A percentile compares a stretch with the other conserved stretches of the same genome.
Evolutionary conservation across 352 stramenopile species (phyloP).

Genomic region (Phytophthora pinifolia): DNA sequence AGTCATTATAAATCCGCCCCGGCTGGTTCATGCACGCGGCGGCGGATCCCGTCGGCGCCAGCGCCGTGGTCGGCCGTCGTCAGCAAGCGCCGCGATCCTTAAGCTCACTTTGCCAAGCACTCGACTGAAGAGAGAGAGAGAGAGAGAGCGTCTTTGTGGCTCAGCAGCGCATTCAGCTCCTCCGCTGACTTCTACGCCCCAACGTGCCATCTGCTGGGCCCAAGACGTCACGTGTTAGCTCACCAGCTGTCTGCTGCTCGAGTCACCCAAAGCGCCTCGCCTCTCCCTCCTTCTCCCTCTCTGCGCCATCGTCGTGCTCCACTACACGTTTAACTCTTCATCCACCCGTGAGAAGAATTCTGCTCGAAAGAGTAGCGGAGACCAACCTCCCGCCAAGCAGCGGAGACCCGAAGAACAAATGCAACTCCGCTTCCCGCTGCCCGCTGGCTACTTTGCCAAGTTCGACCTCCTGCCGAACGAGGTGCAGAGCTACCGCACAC

Average conservation of each 20-base stretch:
- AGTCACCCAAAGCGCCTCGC: conserved; percentile 20
- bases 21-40: conserved; percentile 19
- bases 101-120: conserved; percentile 27
- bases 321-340: conserved; percentile 33
- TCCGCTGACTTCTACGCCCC: conserved; percentile 24
- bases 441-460: conserved; percentile 67
- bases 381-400: conserved; percentile 4
- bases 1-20: neutral
- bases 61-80: conserved; percentile 10
- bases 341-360: conserved; percentile 8
- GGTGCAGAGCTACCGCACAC: conserved; percentile 45
- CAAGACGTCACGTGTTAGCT: conserved; percentile 11
- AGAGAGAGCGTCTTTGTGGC: conserved; percentile 17
- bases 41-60: conserved; percentile 17
- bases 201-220: conserved; percentile 11
- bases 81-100: conserved; percentile 22
- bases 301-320: conserved; percentile 6
- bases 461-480: conserved; percentile 66
- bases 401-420: conserved; percentile 31
- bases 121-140: conserved; percentile 21
- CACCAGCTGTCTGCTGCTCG: conserved; percentile 30
- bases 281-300: conserved; percentile 16
- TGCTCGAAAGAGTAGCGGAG: conserved; percentile 9
- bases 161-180: conserved; percentile 18
- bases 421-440: conserved; percentile 73